Evolutionary conservation across 441 rosid genomes (phyloP), one percentile per base, ranked within the genome.

Genomic region (Jatropha podagrica): DNA sequence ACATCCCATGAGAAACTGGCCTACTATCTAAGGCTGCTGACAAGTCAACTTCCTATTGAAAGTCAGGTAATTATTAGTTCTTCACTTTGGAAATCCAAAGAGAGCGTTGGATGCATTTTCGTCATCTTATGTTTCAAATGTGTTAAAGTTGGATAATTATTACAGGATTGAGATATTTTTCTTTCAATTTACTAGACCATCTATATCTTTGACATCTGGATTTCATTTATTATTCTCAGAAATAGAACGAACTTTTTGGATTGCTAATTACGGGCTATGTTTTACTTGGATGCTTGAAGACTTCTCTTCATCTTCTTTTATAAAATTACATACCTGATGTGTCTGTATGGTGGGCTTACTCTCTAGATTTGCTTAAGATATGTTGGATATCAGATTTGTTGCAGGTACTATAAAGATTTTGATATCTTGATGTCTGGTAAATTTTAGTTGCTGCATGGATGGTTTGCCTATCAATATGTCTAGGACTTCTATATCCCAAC

Each of bases 21-120:
- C 49, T 91, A 96, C 89, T 96, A 94, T 81, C 88, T 96, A 58
- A 87, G 99, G 65, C 77, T 96, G 85, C 86, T 96, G 82, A 96
- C 98, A 74, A 90, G 96, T 80, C 99, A 96, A 81, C 99, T 96
- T 73, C 99, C 99, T 49, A 92, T 96, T 58, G 98, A 96, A 90
- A 96, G 99, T 86, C 99, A 96, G 98, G 98, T 96, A 85, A 73
- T 17, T 72, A 60, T 56, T 78, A 80, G 37, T 80, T 48, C 69
- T 68, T 52, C 59, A 40, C 66, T 74, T 76, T 68, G 46, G 65
- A 70, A 59, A 44, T 23, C 32, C 1, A 40, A 3, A 55, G 23
- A 23, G 23, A 48, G 17, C 73, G 7, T 71, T 72, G 37, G 74
- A 74, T 74, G 58, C 54, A 67, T 42, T 13, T 6, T 65, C 14